Percentiles rank a stretch among this genome's conserved stretches.
Evolutionary conservation across 768 basidiomycete genomes (phyloP).

Genomic region (Chalciporus chontae): DNA sequence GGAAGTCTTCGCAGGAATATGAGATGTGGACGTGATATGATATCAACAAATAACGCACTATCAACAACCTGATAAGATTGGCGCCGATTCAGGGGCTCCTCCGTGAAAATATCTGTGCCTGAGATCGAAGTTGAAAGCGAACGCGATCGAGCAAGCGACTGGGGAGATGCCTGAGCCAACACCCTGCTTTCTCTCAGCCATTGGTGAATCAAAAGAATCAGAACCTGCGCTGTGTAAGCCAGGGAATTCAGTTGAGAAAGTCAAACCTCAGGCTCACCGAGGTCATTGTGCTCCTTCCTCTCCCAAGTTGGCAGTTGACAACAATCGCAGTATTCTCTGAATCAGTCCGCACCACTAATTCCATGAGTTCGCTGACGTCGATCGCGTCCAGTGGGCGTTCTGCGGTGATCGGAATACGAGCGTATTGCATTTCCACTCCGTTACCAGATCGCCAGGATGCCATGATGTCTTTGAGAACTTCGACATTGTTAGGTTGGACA

Average conservation of each 20-base stretch:
- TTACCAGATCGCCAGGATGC: constrained; percentile 40
- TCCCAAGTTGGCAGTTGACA: constrained; percentile 92
- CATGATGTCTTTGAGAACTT: constrained; percentile 89
- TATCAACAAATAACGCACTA: constrained; percentile 46
- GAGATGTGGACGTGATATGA: neutral
- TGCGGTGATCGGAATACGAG: constrained; percentile 89
- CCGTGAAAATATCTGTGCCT: constrained; percentile 19
- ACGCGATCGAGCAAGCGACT: constrained; percentile 33
- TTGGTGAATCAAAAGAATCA: constrained; percentile 77
- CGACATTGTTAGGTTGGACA: constrained; percentile 64
- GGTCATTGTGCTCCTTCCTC: constrained; percentile 89
- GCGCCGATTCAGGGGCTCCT: constrained; percentile 34
- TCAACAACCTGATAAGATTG: constrained; percentile 88
- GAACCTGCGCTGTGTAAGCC: constrained; percentile 45
- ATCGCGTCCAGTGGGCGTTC: constrained; percentile 76
- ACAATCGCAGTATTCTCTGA: constrained; percentile 77
- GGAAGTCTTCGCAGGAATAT: constrained; percentile 49
- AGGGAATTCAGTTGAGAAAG: neutral
- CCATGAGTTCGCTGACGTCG: constrained; percentile 74
- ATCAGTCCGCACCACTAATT: constrained; percentile 67
- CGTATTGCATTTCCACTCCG: constrained; percentile 69
- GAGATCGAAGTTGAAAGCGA: constrained; percentile 40
- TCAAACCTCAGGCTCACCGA: constrained; percentile 58
- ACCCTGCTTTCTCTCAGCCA: constrained; percentile 58
- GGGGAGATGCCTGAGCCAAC: constrained; percentile 31